A percentile compares a stretch with the other conserved stretches of the same genome.
These are phyloP conservation scores for Hypoxylon sp. DNA, from an alignment of 2,329 filamentous ascomycete genomes.

Conservation along the genomic window DNA sequence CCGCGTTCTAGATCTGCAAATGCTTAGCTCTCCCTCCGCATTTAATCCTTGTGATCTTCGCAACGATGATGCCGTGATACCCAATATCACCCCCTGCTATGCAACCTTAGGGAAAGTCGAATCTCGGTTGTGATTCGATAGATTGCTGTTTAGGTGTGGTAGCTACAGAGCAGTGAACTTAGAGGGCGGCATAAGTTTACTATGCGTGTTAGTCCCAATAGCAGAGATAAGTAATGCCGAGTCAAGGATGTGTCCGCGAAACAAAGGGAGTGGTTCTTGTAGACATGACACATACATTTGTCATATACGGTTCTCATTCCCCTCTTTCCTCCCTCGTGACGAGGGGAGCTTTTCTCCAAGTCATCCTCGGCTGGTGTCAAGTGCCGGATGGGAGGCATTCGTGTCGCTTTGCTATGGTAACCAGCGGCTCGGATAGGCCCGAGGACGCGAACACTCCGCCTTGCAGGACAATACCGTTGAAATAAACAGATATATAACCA, in stretches of 20 bases:
- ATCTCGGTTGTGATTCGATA: conserved; percentile 37
- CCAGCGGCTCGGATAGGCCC: conserved; percentile 23
- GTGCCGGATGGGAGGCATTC: background rate
- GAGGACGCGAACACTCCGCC: conserved; percentile 5
- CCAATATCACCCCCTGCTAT: conserved; percentile 2
- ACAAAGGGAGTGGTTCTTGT: conserved; percentile 1
- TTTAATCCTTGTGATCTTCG: conserved; percentile 37
- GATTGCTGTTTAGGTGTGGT: conserved; percentile 5
- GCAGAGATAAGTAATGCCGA: conserved; percentile 7
- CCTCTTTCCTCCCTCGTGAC: background rate
- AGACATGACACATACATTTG: conserved; percentile 25
- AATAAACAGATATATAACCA: conserved; percentile 12
- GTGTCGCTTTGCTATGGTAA: background rate
- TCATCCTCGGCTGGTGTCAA: background rate
- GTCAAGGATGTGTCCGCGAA: conserved; percentile 15
- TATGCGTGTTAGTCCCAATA: conserved; percentile 9
- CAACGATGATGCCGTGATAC: conserved; percentile 30
- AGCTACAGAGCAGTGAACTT: conserved; percentile 1
- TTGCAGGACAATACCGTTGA: conserved; percentile 39
- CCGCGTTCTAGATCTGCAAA: conserved; percentile 33
- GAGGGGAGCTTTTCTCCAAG: no score
- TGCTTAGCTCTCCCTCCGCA: conserved; percentile 28
- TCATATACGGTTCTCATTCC: conserved; percentile 4
- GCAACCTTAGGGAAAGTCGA: conserved; percentile 16
- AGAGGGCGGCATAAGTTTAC: conserved; percentile 12